Evolutionary conservation across 2,329 filamentous ascomycete species (phyloP), one percentile per base, ranked within the genome.

Genomic region (Eutypa lata): DNA sequence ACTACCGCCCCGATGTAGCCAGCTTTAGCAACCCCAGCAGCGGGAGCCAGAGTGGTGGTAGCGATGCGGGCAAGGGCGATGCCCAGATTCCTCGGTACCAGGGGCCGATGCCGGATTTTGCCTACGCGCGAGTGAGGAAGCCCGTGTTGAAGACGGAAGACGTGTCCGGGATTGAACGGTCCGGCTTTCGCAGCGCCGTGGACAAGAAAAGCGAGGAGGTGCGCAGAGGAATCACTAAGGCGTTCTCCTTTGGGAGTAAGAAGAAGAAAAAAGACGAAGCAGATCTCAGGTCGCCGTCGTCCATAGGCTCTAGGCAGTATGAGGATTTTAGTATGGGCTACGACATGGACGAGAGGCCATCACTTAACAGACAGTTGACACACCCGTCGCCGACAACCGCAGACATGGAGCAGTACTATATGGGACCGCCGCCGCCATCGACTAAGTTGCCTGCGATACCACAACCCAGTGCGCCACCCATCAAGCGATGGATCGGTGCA

Each of bases 201-300:
- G 81, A 84, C 57, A 80, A 78, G 66, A 80, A 73, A 60, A 83
- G 80, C 58, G 78, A 81, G n/a, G 74, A 72, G 22, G 75, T 83
- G 19, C 71, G 80, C 37, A 77, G 76, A 46, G 79, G 79, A 0
- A 65, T 84, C 2, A 77, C 75, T 13, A 81, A 81, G 53, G 78
- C 77, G 0, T 82, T 83, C 57, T 68, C 72, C 0, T 81, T 83
- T 56, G 73, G 76, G 11, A 69, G 66, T 48, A 78, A 75, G 62
- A 78, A 78, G 60, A 75, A 75, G 53, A 74, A 76, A 33, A 72
- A 70, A 22, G 61, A 56, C 5, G 53, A 61, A n/a, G 40, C 55
- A 11, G 62, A 70, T 13, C 56, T 65, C 26, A 61, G 73, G 26
- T 67, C 73, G 1, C 67, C 67, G 28, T 74, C 73, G 1, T 63